Base-by-base conservation (phyloP, 2,329 filamentous ascomycete species). In the Fusarium nurragi region DNA sequence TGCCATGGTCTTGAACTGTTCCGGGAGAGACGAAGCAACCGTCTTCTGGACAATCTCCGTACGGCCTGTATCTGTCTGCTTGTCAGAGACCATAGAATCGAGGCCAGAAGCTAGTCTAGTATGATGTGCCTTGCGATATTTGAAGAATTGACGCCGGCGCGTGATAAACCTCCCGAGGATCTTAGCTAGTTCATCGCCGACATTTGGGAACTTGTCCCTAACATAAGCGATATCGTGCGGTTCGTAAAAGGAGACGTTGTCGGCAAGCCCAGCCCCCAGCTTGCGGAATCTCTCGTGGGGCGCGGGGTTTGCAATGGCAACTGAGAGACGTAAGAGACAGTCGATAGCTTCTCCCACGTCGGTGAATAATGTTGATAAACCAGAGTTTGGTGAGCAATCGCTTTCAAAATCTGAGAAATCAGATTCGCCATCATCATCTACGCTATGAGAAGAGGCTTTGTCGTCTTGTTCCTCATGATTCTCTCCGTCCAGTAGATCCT, bases 71-170 rank as follows among this genome's bases (percentile, higher is more conserved):
- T 30, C 64, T 2, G 13, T 60, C 7, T 67, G 47, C 6, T 32
- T 64, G 3, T 67, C n/a, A 2, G 12, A 37, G 1, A n/a, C 4
- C 23, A 23, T 46, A 10, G 39, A 16, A 7, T 72, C 63, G 1
- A 77, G 54, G 0, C 72, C 75, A 5, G 64, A 45, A 1, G 64
- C 64, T 0, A 79, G 44, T 34, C 77, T 80, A 1, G 55, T 34
- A 36, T 73, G 74, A 54, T 81, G 77, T 11, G 73, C 64, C 54
- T 77, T 69, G 8, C 77, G 71, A 34, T 79, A 80, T 18, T 72
- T 74, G 19, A 81, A 72, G 36, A 77, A 76, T 6, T 76, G 74
- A 6, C 76, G 71, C 5, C 75, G 69, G 12, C 66, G 61, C 2
- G 78, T 75, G 16, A 78, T 78, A 0, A 72, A 77, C 26, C 54